A percentile compares a stretch with the other conserved stretches of the same genome.
Conservation (phyloP, 1,284 basidiomycete genomes). For the Spongispora temasekensis region DNA sequence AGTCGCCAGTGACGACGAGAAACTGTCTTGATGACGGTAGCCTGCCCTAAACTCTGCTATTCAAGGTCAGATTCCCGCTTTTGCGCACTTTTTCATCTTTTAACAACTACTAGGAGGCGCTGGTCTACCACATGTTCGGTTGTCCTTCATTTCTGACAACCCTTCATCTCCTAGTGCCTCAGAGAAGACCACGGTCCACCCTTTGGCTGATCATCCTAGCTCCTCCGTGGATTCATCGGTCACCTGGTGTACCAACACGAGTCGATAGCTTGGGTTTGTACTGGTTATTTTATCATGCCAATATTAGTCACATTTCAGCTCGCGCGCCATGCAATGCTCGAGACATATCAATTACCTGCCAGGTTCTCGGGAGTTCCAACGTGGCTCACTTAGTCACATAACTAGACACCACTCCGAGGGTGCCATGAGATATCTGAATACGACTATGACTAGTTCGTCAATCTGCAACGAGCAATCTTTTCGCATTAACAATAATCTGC, state of each 20-base stretch:
- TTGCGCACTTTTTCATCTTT: slow-evolving; percentile 49
- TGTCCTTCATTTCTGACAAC: slow-evolving; percentile 41
- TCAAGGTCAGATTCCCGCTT: background rate
- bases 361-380: too few relatives aligned
- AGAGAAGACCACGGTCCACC: slow-evolving; percentile 53
- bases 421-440: too few relatives aligned
- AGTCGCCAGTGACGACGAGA: too few relatives aligned
- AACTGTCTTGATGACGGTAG: background rate
- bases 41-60: slow-evolving; percentile 46
- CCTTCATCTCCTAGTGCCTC: slow-evolving; percentile 58
- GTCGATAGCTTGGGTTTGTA: background rate
- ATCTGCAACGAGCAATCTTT: too few relatives aligned
- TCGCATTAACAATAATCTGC: too few relatives aligned
- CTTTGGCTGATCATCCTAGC: slow-evolving; percentile 62
- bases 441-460: too few relatives aligned
- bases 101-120: slow-evolving; percentile 64
- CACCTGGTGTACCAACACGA: slow-evolving; percentile 67
- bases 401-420: too few relatives aligned
- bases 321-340: too few relatives aligned
- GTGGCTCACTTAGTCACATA: too few relatives aligned
- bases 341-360: too few relatives aligned
- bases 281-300: too few relatives aligned
- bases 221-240: slow-evolving; percentile 49
- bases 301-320: too few relatives aligned
- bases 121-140: slow-evolving; percentile 58